phyloP scores from a whole-genome alignment of 73 alveolate genomes.

The Symbiodinium natans region DNA sequence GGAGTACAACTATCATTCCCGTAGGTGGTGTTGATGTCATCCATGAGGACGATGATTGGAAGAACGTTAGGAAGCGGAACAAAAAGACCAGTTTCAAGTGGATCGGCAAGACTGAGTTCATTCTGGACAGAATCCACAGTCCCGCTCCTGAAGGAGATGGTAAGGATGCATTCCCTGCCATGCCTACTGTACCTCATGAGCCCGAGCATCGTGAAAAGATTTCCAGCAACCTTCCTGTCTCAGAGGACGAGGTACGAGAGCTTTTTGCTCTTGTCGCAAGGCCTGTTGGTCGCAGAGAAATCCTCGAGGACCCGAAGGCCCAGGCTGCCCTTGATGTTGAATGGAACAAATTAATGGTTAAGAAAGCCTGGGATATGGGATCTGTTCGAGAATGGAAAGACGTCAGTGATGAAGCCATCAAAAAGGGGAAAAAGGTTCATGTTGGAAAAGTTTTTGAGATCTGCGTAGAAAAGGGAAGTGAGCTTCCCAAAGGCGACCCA shows the following conservation, averaged over 20 bases:
- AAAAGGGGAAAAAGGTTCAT: constrained; percentile 11
- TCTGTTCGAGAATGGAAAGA: background rate
- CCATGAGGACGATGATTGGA: no score
- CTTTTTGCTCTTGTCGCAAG: background rate
- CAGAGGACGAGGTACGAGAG: no score
- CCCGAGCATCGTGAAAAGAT: background rate
- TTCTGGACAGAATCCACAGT: background rate
- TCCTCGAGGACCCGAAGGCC: background rate
- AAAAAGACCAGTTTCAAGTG: background rate
- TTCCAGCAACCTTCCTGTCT: background rate
- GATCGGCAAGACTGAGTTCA: background rate
- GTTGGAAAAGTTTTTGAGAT: constrained; percentile 23
- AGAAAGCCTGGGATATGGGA: background rate
- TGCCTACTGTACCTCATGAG: no score
- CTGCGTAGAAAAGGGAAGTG: constrained; percentile 40
- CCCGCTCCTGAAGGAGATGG: background rate
- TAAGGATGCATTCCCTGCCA: background rate
- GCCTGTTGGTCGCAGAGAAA: constrained; percentile 5
- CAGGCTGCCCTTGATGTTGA: constrained; percentile 24
- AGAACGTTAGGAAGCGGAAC: no score
- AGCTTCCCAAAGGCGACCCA: background rate
- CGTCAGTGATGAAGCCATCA: background rate
- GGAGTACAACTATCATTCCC: no score
- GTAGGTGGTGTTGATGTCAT: no score
- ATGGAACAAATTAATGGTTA: background rate